Percentiles rank a stretch among this genome's conserved stretches.
phyloP scores from a whole-genome alignment of 2,329 filamentous ascomycete species.

The Akanthomyces muscarius region DNA sequence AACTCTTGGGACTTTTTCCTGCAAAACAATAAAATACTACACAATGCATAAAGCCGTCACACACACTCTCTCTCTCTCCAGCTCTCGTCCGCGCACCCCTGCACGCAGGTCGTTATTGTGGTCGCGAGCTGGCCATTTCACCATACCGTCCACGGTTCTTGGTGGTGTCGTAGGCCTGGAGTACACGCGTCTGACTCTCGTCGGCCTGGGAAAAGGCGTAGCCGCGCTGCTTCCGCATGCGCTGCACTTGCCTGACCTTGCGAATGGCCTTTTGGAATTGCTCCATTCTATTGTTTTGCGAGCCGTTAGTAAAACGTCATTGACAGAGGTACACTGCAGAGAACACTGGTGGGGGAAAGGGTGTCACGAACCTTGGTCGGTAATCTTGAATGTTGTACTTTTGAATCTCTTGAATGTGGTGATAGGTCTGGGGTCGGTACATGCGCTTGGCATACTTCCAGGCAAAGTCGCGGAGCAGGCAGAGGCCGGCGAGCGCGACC shows the following conservation, averaged over 20 bases:
- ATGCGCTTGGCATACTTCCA: constrained; percentile 99
- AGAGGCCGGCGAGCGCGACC: constrained; percentile 73
- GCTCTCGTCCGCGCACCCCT: neutral
- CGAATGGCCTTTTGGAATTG: constrained; percentile 99
- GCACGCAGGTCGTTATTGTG: constrained; percentile 14
- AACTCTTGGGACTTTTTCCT: neutral
- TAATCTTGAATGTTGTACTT: constrained; percentile 99
- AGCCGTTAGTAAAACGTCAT: neutral
- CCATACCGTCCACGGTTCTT: constrained; percentile 86
- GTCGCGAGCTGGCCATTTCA: constrained; percentile 70
- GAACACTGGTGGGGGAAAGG: neutral
- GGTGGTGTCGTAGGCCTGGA: constrained; percentile 98
- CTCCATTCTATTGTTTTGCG: constrained; percentile 67
- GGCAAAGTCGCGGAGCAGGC: constrained; percentile 80
- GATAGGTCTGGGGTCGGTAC: constrained; percentile 93
- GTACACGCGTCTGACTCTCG: constrained; percentile 87
- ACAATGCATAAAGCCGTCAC: constrained; percentile 8
- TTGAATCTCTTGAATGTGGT: constrained; percentile 98
- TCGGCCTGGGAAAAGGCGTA: constrained; percentile 98
- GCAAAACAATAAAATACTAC: constrained; percentile 4
- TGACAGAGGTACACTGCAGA: neutral
- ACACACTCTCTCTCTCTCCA: neutral
- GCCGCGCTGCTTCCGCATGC: constrained; percentile 98
- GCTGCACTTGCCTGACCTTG: constrained; percentile 95
- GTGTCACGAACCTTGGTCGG: constrained; percentile 68